Conservation (phyloP, 176 grass and related monocot genomes). For the Avena sativa region DNA sequence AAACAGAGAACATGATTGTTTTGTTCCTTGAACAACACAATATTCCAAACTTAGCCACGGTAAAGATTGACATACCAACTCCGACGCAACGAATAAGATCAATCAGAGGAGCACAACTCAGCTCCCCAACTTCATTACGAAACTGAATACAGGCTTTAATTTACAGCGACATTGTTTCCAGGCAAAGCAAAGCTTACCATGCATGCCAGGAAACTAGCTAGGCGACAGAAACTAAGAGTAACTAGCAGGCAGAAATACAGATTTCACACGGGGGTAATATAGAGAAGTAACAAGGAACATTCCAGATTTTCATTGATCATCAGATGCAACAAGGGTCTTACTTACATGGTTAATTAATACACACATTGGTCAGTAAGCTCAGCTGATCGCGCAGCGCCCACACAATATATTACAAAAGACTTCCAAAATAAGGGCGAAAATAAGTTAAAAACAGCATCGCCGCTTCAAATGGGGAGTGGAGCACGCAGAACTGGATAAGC, state of each 20-base stretch:
- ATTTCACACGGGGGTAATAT: not conserved
- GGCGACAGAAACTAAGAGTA: not conserved
- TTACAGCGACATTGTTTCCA: not conserved
- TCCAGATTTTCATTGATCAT: not conserved
- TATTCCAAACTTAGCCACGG: not conserved
- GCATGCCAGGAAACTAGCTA: not conserved
- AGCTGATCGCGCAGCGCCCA: not conserved
- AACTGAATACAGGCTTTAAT: not conserved
- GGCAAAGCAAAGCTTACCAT: no score
- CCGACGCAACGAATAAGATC: not conserved
- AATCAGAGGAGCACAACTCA: not conserved
- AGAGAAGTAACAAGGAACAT: not conserved
- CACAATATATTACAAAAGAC: not conserved
- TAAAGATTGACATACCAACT: not conserved
- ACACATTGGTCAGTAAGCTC: not conserved
- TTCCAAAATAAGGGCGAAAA: not conserved
- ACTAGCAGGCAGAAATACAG: not conserved
- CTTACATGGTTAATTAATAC: not conserved
- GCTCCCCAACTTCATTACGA: not conserved
- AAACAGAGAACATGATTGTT: no score
- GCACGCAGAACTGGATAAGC: not conserved
- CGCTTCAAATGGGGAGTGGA: not conserved
- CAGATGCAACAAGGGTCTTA: not conserved
- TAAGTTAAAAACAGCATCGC: slow-evolving; percentile 23
- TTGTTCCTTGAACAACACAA: no score